Percentiles rank a stretch among this genome's conserved stretches.
These are phyloP conservation scores for Mitragyna speciosa DNA, from an alignment of 257 asterid genomes.

Conservation along the genomic window DNA sequence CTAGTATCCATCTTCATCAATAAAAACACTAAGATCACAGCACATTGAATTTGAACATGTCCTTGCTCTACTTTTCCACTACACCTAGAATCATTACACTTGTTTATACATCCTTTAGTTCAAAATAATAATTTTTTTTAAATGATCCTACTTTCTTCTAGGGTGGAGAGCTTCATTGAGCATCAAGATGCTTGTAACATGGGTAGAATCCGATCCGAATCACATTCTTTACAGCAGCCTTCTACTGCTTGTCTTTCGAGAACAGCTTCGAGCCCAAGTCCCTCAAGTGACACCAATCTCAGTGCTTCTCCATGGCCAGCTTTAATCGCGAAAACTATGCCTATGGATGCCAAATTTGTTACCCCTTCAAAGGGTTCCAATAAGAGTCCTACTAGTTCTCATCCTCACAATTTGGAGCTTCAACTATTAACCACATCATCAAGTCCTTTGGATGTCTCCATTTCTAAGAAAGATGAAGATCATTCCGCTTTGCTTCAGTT, in stretches of 20 bases:
- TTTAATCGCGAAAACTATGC: constrained; percentile 20
- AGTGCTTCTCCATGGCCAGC: constrained; percentile 35
- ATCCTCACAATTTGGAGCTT: constrained; percentile 37
- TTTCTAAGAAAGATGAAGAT: constrained; percentile 29
- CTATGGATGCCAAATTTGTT: constrained; percentile 11
- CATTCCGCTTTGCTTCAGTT: constrained; percentile 42
- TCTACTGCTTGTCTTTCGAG: constrained; percentile 37
- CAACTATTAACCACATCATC: constrained; percentile 34
- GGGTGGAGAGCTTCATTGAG: constrained; percentile 61
- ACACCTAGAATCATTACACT: constrained; percentile 27
- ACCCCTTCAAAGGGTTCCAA: neutral
- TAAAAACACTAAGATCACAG: constrained; percentile 7
- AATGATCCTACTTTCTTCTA: constrained; percentile 4
- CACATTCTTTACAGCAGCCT: constrained; percentile 28
- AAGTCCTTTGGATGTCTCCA: constrained; percentile 17
- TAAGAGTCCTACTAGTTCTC: neutral
- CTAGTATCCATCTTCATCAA: constrained; percentile 24
- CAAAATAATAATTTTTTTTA: no score
- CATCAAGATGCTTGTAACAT: constrained; percentile 54
- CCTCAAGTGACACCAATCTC: constrained; percentile 42
- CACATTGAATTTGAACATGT: constrained; percentile 22
- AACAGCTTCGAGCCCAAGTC: constrained; percentile 48
- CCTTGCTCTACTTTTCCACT: constrained; percentile 25
- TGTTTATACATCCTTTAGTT: neutral
- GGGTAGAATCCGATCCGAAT: constrained; percentile 39